Base-by-base conservation (phyloP, 768 basidiomycete species). In the Brasilioporus rufonigricans region DNA sequence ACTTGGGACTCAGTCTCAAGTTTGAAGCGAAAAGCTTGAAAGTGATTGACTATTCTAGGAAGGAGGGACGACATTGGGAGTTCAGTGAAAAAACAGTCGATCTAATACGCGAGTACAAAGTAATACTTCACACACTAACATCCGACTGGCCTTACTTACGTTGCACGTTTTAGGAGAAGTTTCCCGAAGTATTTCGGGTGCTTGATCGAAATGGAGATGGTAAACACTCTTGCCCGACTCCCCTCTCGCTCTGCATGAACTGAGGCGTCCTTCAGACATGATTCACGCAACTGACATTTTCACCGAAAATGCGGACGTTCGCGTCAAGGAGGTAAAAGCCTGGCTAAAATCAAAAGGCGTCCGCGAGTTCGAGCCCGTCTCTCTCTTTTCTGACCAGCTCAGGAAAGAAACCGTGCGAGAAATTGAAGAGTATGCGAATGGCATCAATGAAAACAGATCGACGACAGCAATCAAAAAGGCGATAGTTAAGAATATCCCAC, bases 21-120 rank as follows among this genome's bases (percentile, higher is more conserved):
- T 99, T 97, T 58, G 97, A 99, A 65, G 90, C 84, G 13, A 98
- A 97, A 72, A 82, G 85, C 11, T 70, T 93, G 63, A 99, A 98
- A 72, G 97, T 99, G 1, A 78, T 97, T 43, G 90, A 91, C 57
- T 98, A 97, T 71, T 88, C 93, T 8, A 80, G 84, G 57, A 95
- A 96, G 72, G 83, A 87, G 27, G 87, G 86, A 10, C 75, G 85
- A 9, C 78, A 83, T 32, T 99, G 96, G 97, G 95, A 99, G 66
- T 98, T 89, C 65, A 96, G 93, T 62, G 83, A 93, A 55, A 91
- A 86, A 66, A 87, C 96, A 0, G 73, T 95, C 36, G 77, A 87
- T 24, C 79, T 98, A 18, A 81, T 98, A 52, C 76, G 75, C 38
- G 86, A 93, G 52, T 99, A 98, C 76, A 89, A 89, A 80, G 88